phyloP scores from a whole-genome alignment of 192 early-diverging fungal genomes.

The Coemansia sp. region DNA sequence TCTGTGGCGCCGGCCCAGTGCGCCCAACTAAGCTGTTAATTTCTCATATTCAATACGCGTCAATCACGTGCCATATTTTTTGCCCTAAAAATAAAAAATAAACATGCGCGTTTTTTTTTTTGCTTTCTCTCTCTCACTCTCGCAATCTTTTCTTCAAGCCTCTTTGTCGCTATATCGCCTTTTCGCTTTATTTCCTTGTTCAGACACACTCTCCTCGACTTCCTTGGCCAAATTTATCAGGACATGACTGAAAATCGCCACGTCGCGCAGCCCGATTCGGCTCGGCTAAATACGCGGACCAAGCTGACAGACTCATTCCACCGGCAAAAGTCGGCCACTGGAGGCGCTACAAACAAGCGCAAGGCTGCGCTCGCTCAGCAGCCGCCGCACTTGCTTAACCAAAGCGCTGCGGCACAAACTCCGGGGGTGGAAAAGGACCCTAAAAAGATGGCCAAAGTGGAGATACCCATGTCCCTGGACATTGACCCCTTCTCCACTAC shows the following conservation, averaged over 20 bases:
- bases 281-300: slow-evolving; percentile 21
- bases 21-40: background rate
- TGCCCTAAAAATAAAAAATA: background rate
- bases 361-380: slow-evolving; percentile 36
- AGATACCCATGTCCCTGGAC: slow-evolving; percentile 47
- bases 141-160: too few relatives aligned
- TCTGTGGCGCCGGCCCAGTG: slow-evolving; percentile 59
- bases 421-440: slow-evolving; percentile 33
- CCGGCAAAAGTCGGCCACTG: slow-evolving; percentile 31
- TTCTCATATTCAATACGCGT: background rate
- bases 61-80: slow-evolving; percentile 7
- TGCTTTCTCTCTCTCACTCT: background rate
- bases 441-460: slow-evolving; percentile 38
- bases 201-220: too few relatives aligned
- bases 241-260: slow-evolving; percentile 41
- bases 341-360: slow-evolving; percentile 22
- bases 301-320: slow-evolving; percentile 34
- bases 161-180: background rate
- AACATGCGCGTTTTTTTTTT: background rate
- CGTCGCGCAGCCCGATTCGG: slow-evolving; percentile 17
- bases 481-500: slow-evolving; percentile 38
- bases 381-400: slow-evolving; percentile 30
- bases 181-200: background rate
- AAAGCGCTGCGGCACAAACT: background rate
- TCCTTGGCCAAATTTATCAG: too few relatives aligned